Conservation (phyloP, 768 basidiomycete species). For the Mycena sanguinolenta region DNA sequence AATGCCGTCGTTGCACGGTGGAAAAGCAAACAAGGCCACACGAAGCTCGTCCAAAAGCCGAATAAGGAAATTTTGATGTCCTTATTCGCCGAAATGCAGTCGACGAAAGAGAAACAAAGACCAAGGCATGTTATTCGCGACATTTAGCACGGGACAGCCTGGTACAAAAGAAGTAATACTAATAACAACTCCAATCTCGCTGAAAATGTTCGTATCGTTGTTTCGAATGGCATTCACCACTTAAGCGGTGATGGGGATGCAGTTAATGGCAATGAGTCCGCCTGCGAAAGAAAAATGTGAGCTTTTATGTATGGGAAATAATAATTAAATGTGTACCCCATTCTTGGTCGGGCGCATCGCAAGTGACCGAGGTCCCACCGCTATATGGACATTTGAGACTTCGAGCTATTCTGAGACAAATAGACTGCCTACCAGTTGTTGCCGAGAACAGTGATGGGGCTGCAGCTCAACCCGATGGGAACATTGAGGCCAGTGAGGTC, state of each 20-base stretch:
- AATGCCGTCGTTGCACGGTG: too few species aligned
- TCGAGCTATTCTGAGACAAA: not conserved
- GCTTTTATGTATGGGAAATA: not conserved
- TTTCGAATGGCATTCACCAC: not conserved
- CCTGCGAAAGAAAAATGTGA: not conserved
- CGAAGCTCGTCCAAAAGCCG: too few species aligned
- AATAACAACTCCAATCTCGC: too few species aligned
- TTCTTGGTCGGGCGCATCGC: not conserved
- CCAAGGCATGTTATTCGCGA: too few species aligned
- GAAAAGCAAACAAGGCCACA: too few species aligned
- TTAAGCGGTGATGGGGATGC: not conserved
- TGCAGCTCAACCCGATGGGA: constrained; percentile 1
- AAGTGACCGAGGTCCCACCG: not conserved
- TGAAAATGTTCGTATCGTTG: too few species aligned
- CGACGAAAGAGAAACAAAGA: too few species aligned
- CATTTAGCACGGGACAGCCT: too few species aligned
- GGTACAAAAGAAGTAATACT: too few species aligned
- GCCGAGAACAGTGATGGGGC: not conserved
- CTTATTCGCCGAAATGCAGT: too few species aligned
- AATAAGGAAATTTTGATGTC: too few species aligned
- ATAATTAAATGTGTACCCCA: not conserved
- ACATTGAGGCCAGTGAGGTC: not conserved
- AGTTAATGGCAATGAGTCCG: not conserved
- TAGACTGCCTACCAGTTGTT: constrained; percentile 1
- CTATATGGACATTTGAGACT: not conserved